Evolutionary conservation across 768 basidiomycete genomes (phyloP), one percentile per base, ranked within the genome.

Genomic region (Termitomyces sp.): DNA sequence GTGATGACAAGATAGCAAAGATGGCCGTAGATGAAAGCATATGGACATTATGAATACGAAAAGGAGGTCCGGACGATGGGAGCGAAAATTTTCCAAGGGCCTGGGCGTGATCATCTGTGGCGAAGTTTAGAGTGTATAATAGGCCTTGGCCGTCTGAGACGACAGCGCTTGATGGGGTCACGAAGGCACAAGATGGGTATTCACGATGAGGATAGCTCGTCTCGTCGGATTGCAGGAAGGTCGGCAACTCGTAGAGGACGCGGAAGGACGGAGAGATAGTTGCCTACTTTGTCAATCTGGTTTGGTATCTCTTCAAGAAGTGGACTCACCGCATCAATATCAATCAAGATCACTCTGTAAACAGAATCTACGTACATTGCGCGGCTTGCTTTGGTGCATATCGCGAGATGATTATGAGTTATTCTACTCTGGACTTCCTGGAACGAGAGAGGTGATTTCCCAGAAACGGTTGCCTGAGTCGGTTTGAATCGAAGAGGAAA

Each of bases 401-500:
- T 70, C 13, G 78, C 71, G 14, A 94, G 78, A 66, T 94, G 92
- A 63, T 94, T 93, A 69, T 94, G 89, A 16, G 86, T 81, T 58
- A 94, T 90, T 50, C 92, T 78, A 65, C 87, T 90, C 68, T 90
- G 87, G 55, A 93, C 87, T 63, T 94, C 92, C 57, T 90, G 80
- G 63, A 92, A 89, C 2, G 86, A 84, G 22, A 93, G 75, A 8
- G 84, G 83, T 0, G 80, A 73, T 56, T 75, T 79, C 8, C 82
- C 82, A 3, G 88, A 85, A 10, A 80, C 71, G 40, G 86, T 83
- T 8, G 82, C 76, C 70, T 88, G 87, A 7, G 81, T 80, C 0
- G 81, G 76, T 75, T 81, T 63, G 74, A 80, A 66, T 63, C 80
- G 67, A 59, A 92, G 79, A 9, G 69, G 68, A 67, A 79, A 80